A percentile compares a stretch with the other conserved stretches of the same genome.
Evolutionary conservation across 2,329 filamentous ascomycete species (phyloP).

Genomic region (Colletotrichum sp.): DNA sequence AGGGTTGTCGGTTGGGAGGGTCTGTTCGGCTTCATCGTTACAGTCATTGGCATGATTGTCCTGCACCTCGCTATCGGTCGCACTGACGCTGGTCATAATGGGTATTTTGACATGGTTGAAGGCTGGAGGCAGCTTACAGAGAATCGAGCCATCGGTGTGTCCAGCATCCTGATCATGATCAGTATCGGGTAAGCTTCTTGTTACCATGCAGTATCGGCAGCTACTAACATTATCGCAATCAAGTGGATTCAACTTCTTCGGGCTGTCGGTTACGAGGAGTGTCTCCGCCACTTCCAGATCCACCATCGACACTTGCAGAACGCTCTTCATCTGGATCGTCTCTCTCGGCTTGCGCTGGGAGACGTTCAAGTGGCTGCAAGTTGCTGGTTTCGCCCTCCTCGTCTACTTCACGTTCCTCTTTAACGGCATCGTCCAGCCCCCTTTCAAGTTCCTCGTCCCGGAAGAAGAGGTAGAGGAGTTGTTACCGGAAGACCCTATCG

Average conservation of each 20-base stretch:
- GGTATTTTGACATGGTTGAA: conserved; percentile 90
- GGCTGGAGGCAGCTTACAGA: conserved; percentile 82
- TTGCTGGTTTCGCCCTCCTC: conserved; percentile 83
- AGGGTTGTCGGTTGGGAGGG: conserved; percentile 97
- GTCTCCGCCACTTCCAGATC: conserved; percentile 93
- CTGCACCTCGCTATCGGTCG: conserved; percentile 79
- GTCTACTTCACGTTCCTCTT: conserved; percentile 98
- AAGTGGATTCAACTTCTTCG: conserved; percentile 98
- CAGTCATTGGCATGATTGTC: conserved; percentile 78
- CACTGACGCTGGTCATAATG: conserved; percentile 74
- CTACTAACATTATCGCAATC: not conserved
- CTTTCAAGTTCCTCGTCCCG: conserved; percentile 70
- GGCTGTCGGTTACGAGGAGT: conserved; percentile 85
- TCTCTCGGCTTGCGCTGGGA: conserved; percentile 95
- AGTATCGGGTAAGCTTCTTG: conserved; percentile 79
- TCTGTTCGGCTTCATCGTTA: conserved; percentile 85
- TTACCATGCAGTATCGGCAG: not conserved
- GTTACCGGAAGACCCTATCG: conserved; percentile 83
- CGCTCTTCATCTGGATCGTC: conserved; percentile 97
- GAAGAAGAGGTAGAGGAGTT: conserved; percentile 65
- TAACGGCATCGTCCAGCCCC: conserved; percentile 90
- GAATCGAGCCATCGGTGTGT: conserved; percentile 73
- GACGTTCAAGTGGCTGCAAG: conserved; percentile 96
- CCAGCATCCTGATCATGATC: conserved; percentile 92
- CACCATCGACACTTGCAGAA: conserved; percentile 96